These are phyloP conservation scores for Globisporangium echinulatum DNA, from an alignment of 352 stramenopile genomes.

Conservation along the genomic window DNA sequence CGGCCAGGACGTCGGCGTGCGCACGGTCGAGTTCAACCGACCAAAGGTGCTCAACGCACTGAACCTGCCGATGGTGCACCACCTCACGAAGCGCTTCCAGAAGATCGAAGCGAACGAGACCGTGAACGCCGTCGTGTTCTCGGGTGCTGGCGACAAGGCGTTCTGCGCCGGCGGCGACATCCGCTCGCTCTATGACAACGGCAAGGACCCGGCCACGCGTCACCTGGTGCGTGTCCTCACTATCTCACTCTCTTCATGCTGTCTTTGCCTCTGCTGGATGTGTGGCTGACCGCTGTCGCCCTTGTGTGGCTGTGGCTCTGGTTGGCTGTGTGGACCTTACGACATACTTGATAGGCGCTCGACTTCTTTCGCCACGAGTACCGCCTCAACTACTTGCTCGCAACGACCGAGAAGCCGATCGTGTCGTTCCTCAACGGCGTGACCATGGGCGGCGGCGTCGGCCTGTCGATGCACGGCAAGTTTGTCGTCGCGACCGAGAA, in stretches of 20 bases:
- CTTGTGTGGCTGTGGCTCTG: too few species aligned
- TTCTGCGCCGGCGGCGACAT: conserved; percentile 97
- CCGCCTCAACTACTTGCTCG: conserved; percentile 89
- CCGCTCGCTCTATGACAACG: conserved; percentile 83
- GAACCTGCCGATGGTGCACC: conserved; percentile 88
- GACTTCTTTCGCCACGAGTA: conserved; percentile 97
- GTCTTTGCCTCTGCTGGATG: too few species aligned
- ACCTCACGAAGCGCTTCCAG: conserved; percentile 82
- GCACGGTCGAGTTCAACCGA: conserved; percentile 88
- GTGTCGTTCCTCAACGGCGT: conserved; percentile 97
- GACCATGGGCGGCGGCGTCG: conserved; percentile 98
- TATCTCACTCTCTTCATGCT: background rate
- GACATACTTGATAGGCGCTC: conserved; percentile 20
- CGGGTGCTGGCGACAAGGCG: conserved; percentile 67
- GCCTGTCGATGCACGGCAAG: conserved; percentile 95
- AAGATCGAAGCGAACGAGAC: conserved; percentile 75
- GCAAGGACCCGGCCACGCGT: conserved; percentile 58
- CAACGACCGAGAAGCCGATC: conserved; percentile 77
- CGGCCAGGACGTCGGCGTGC: conserved; percentile 68
- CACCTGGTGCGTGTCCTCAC: conserved; percentile 28
- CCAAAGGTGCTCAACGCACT: conserved; percentile 90
- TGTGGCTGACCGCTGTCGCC: too few species aligned
- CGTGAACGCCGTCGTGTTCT: conserved; percentile 81
- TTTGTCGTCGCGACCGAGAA: conserved; percentile 96
- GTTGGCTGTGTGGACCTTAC: too few species aligned